Percentiles rank a stretch among this genome's conserved stretches.
Conservation (phyloP, 495 filamentous ascomycete species). For the Emericellopsis terricola region DNA sequence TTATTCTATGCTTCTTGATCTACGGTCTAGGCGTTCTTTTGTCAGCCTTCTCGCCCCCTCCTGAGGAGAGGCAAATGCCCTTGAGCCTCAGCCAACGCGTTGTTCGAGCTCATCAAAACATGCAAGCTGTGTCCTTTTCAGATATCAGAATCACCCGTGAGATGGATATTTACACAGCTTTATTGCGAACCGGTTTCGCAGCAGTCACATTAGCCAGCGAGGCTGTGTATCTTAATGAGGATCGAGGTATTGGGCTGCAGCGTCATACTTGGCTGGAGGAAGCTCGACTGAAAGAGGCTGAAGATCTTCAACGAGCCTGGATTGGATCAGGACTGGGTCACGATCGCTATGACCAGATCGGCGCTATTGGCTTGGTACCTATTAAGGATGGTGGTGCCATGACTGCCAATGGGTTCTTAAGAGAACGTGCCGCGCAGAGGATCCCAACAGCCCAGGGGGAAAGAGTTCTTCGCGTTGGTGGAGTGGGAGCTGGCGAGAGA, state of each 20-base stretch:
- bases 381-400: constrained; percentile 23
- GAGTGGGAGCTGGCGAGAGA: constrained; percentile 60
- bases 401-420: constrained; percentile 43
- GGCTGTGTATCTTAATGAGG: constrained; percentile 90
- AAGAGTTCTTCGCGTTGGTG: constrained; percentile 36
- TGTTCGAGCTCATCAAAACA: constrained; percentile 54
- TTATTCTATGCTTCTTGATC: constrained; percentile 51
- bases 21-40: constrained; percentile 60
- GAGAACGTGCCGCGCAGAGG: constrained; percentile 40
- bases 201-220: constrained; percentile 84
- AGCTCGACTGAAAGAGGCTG: constrained; percentile 49
- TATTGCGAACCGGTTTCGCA: constrained; percentile 70
- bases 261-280: constrained; percentile 86
- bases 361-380: constrained; percentile 32
- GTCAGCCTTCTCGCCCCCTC: constrained; percentile 47
- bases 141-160: constrained; percentile 59
- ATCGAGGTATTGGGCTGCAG: constrained; percentile 50
- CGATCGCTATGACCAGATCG: constrained; percentile 25
- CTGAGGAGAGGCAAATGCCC: constrained; percentile 10
- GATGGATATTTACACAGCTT: constrained; percentile 88
- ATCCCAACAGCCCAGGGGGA: constrained; percentile 28
- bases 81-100: constrained; percentile 30
- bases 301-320: constrained; percentile 36
- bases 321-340: constrained; percentile 21
- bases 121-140: constrained; percentile 75